A percentile compares a stretch with the other conserved stretches of the same genome.
Conservation (phyloP, 2,329 filamentous ascomycete genomes). For the Diaporthe citrichinensis region DNA sequence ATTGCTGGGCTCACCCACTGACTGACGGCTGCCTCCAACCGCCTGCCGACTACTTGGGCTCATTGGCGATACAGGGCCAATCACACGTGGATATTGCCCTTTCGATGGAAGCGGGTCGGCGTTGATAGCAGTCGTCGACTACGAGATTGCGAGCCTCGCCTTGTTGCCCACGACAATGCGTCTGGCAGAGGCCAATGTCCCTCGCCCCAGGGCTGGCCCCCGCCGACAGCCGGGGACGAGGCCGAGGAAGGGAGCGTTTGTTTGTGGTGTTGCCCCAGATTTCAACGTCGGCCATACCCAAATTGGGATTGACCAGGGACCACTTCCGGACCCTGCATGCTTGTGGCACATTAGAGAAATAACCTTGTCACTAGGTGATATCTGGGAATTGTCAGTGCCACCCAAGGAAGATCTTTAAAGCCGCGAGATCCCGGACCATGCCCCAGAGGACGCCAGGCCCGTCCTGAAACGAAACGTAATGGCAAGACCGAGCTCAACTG, state of each 20-base stretch:
- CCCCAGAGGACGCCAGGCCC: background rate
- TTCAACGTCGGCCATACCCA: constrained; percentile 21
- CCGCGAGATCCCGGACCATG: constrained; percentile 32
- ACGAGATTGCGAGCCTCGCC: constrained; percentile 29
- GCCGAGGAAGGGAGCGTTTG: background rate
- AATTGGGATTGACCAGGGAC: constrained; percentile 31
- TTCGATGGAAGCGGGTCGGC: constrained; percentile 13
- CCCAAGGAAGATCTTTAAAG: constrained; percentile 30
- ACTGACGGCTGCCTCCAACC: constrained; percentile 13
- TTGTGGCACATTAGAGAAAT: constrained; percentile 12
- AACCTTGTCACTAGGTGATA: constrained; percentile 27
- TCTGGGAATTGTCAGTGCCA: constrained; percentile 33
- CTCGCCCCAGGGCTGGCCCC: background rate
- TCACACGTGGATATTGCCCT: background rate
- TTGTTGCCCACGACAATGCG: background rate
- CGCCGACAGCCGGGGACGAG: constrained; percentile 14
- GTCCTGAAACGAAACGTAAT: constrained; percentile 33
- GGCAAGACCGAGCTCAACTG: constrained; percentile 14
- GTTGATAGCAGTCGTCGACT: background rate
- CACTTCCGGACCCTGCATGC: constrained; percentile 27
- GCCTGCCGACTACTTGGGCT: background rate
- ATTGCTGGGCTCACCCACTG: background rate
- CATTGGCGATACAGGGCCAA: background rate
- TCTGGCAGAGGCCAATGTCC: background rate
- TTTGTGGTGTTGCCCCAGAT: constrained; percentile 29